phyloP scores from a whole-genome alignment of 306 rosid genomes.

The Cicer arietinum region DNA sequence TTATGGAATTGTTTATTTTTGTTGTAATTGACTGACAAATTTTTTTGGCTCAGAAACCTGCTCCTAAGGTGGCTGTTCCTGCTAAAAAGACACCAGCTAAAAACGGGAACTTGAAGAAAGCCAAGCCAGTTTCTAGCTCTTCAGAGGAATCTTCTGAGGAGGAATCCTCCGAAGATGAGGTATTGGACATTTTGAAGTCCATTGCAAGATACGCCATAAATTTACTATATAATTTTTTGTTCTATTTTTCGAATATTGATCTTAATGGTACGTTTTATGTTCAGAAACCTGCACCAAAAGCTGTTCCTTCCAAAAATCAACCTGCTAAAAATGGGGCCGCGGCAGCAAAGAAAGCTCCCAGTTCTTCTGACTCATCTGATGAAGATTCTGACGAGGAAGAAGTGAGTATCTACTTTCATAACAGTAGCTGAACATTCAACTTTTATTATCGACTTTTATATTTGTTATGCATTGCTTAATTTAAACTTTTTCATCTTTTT shows the following conservation, averaged over 20 bases:
- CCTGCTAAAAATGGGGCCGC: slow-evolving; percentile 34
- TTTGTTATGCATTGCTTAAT: not conserved
- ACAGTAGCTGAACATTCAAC: too few relatives aligned
- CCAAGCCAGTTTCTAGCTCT: slow-evolving; percentile 30
- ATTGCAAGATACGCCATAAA: not conserved
- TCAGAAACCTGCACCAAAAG: slow-evolving; percentile 59
- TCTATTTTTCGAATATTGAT: too few relatives aligned
- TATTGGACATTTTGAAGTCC: not conserved
- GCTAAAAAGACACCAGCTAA: slow-evolving; percentile 48
- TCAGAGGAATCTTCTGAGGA: slow-evolving; percentile 37
- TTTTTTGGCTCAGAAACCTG: slow-evolving; percentile 47
- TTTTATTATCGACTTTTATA: too few relatives aligned
- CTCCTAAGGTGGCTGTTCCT: slow-evolving; percentile 40
- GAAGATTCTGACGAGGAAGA: slow-evolving; percentile 53
- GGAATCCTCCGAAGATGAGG: slow-evolving; percentile 47
- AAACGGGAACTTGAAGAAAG: slow-evolving; percentile 52
- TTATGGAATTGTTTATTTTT: not conserved
- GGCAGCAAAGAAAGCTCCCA: slow-evolving; percentile 41
- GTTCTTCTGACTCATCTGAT: slow-evolving; percentile 36
- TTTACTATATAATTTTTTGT: not conserved
- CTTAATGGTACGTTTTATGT: not conserved
- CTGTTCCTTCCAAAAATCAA: slow-evolving; percentile 38
- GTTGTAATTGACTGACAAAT: not conserved
- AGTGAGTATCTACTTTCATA: slow-evolving; percentile 45
- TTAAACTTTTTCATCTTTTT: not conserved